phyloP scores from a whole-genome alignment of 2,329 filamentous ascomycete genomes.

The Apiospora phragmitis region DNA sequence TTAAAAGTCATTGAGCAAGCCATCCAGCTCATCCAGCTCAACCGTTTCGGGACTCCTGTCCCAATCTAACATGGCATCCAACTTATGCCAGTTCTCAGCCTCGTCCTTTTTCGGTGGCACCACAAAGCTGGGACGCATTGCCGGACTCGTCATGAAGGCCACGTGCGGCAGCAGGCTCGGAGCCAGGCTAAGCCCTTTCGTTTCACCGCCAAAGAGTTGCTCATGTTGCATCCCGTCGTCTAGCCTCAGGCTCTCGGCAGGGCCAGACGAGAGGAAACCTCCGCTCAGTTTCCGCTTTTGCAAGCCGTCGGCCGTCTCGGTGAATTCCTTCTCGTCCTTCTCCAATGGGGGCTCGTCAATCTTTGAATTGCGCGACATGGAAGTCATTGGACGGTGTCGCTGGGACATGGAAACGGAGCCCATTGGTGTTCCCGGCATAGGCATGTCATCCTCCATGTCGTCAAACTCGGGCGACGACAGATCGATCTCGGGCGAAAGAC shows the following conservation, averaged over 20 bases:
- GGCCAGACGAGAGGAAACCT: conserved; percentile 38
- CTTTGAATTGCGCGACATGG: conserved; percentile 61
- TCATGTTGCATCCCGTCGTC: conserved; percentile 51
- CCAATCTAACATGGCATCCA: conserved; percentile 52
- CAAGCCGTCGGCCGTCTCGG: conserved; percentile 86
- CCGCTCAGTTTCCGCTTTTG: conserved; percentile 63
- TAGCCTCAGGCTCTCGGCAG: conserved; percentile 36
- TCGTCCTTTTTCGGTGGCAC: conserved; percentile 45
- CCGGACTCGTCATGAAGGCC: conserved; percentile 54
- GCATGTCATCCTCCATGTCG: conserved; percentile 62
- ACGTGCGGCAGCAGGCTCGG: conserved; percentile 36
- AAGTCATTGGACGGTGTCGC: conserved; percentile 33
- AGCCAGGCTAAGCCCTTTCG: conserved; percentile 28
- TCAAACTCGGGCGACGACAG: conserved; percentile 86
- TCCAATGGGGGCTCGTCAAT: conserved; percentile 88
- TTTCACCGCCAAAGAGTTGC: conserved; percentile 54
- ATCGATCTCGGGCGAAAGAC: conserved; percentile 91
- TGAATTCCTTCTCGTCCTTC: conserved; percentile 95
- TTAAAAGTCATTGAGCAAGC: conserved; percentile 76
- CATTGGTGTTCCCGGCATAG: conserved; percentile 61
- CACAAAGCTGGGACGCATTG: conserved; percentile 51
- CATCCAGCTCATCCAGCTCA: conserved; percentile 90
- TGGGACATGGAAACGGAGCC: conserved; percentile 53
- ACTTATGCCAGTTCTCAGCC: conserved; percentile 43
- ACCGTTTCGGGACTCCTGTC: conserved; percentile 83